Percentiles rank a stretch among this genome's conserved stretches.
phyloP scores from a whole-genome alignment of 1,139 yeast genomes.

The Lodderomyces parapsilosis region DNA sequence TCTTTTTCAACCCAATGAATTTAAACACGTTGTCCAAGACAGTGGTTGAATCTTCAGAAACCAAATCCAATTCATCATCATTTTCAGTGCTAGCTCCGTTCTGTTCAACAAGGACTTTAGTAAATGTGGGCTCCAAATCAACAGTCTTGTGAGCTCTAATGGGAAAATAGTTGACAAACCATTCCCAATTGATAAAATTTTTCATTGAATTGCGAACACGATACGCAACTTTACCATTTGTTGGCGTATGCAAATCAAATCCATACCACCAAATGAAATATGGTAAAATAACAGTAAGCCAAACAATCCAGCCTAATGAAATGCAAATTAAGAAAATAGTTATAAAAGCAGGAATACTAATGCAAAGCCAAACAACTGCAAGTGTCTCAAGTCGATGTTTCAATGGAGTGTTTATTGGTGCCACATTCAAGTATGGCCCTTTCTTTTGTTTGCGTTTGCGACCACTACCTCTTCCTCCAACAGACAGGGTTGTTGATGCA shows the following conservation, averaged over 20 bases:
- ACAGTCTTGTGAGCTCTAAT: constrained; percentile 68
- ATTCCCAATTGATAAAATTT: constrained; percentile 62
- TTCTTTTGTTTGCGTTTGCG: constrained; percentile 7
- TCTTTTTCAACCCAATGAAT: constrained; percentile 36
- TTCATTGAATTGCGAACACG: constrained; percentile 61
- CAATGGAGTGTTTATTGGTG: constrained; percentile 58
- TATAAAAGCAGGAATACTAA: constrained; percentile 63
- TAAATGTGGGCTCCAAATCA: constrained; percentile 75
- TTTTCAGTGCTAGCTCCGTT: constrained; percentile 19
- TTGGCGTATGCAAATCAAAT: constrained; percentile 60
- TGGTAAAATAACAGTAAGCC: constrained; percentile 61
- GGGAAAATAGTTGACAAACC: constrained; percentile 80
- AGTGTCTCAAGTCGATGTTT: constrained; percentile 65
- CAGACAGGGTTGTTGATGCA: neutral
- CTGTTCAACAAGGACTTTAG: constrained; percentile 29
- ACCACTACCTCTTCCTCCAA: neutral
- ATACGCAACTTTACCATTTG: constrained; percentile 65
- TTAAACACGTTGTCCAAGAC: constrained; percentile 38
- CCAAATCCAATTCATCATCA: constrained; percentile 47
- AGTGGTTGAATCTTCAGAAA: constrained; percentile 39
- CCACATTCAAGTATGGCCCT: constrained; percentile 30
- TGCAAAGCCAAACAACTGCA: constrained; percentile 74
- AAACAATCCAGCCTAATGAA: constrained; percentile 64
- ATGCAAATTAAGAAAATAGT: constrained; percentile 53
- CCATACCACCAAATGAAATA: constrained; percentile 61